phyloP scores from a whole-genome alignment of 257 asterid genomes.

The Agastache rugosa region DNA sequence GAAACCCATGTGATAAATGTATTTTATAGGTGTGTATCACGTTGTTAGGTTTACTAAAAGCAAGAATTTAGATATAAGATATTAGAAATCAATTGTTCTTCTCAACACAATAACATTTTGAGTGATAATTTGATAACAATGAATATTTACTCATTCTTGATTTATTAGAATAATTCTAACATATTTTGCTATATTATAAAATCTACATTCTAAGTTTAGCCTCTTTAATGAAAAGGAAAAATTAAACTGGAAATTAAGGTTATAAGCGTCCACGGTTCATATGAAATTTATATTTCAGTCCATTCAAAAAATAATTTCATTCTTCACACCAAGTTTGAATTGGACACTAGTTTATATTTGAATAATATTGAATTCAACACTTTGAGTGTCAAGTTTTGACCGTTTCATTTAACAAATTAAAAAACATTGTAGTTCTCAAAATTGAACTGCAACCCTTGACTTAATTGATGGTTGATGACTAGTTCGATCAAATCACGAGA shows the following conservation, averaged over 20 bases:
- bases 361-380: constrained; percentile 14
- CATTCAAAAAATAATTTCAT: not conserved
- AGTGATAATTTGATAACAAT: not conserved
- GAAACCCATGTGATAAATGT: not conserved
- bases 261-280: not conserved
- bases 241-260: too few species aligned
- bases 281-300: not conserved
- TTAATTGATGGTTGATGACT: not conserved
- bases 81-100: not conserved
- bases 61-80: not conserved
- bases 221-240: too few species aligned
- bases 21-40: not conserved
- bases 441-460: not conserved
- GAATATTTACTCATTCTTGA: not conserved
- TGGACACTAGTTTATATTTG: constrained; percentile 2
- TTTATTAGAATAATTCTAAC: too few species aligned
- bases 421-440: not conserved
- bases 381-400: constrained; percentile 23
- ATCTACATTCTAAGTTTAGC: too few species aligned
- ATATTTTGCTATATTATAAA: too few species aligned
- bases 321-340: constrained; percentile 24
- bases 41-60: not conserved
- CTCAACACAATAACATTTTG: constrained; percentile 2
- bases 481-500: not conserved
- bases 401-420: not conserved